A percentile compares a stretch with the other conserved stretches of the same genome.
Evolutionary conservation across 139 green algal genomes (phyloP).

Genomic region (Tetraselmis striata): DNA sequence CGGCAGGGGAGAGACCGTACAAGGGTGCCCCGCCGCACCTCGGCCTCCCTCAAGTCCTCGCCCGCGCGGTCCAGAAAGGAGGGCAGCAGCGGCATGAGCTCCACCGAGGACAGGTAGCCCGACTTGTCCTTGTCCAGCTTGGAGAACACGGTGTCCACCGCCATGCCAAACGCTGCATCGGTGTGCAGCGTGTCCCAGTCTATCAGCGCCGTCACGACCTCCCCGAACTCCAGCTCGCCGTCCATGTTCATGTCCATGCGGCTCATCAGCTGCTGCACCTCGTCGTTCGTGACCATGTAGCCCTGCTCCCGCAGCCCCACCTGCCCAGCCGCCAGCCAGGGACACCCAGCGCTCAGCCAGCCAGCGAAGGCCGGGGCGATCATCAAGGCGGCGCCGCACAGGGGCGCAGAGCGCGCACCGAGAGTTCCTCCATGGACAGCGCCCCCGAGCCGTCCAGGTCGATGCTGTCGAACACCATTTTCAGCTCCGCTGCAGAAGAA

Average conservation of each 20-base stretch:
- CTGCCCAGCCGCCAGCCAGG: not conserved
- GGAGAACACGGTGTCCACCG: not conserved
- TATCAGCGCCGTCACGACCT: constrained; percentile 79
- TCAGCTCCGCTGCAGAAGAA: constrained; percentile 15
- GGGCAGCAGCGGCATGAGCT: not conserved
- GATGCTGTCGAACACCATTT: constrained; percentile 47
- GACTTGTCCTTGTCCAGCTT: not conserved
- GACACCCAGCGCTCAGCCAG: not conserved
- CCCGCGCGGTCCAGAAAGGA: not conserved
- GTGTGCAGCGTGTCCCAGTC: constrained; percentile 55
- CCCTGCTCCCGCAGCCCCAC: constrained; percentile 53
- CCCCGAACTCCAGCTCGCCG: constrained; percentile 58
- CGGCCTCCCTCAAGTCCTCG: not conserved
- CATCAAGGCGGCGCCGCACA: no score
- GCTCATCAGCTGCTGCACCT: constrained; percentile 67
- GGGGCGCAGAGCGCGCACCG: no score
- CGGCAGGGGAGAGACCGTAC: no score
- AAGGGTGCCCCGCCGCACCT: no score
- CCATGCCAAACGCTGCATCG: not conserved
- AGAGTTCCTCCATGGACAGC: constrained; percentile 73
- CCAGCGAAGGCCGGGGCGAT: no score
- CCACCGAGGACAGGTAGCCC: not conserved
- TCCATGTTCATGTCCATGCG: constrained; percentile 57
- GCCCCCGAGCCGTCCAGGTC: constrained; percentile 61
- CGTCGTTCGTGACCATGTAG: constrained; percentile 59